A percentile compares a stretch with the other conserved stretches of the same genome.
Conservation (phyloP, 352 stramenopile genomes). For the Phytophthora chlamydospora region DNA sequence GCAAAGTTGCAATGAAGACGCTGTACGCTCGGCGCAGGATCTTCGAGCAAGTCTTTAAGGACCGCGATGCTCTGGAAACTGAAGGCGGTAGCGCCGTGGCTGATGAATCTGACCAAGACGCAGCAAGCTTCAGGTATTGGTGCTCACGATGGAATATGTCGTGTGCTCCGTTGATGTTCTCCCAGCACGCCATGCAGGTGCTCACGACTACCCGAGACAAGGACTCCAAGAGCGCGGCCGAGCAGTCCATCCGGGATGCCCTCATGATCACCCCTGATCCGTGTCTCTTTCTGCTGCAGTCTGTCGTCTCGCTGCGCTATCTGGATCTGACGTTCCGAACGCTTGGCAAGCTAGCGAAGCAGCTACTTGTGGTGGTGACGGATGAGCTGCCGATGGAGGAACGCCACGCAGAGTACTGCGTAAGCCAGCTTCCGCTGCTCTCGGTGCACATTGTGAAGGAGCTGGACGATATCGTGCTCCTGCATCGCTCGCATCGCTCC, state of each 20-base stretch:
- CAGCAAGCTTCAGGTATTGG: constrained; percentile 55
- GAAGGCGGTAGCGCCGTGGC: neutral
- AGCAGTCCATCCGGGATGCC: constrained; percentile 52
- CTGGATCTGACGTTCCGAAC: constrained; percentile 71
- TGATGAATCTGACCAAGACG: constrained; percentile 21
- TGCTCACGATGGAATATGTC: constrained; percentile 44
- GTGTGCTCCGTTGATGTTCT: constrained; percentile 71
- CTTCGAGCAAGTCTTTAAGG: constrained; percentile 60
- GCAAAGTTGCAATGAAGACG: constrained; percentile 60
- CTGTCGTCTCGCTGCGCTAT: constrained; percentile 55
- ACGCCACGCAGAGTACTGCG: constrained; percentile 61
- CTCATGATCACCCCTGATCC: constrained; percentile 57
- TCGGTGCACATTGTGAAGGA: constrained; percentile 80
- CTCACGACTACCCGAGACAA: constrained; percentile 79
- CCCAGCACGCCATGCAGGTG: constrained; percentile 71
- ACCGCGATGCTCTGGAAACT: constrained; percentile 43
- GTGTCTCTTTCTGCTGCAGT: constrained; percentile 60
- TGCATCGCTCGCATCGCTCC: constrained; percentile 51
- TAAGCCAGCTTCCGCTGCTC: constrained; percentile 56
- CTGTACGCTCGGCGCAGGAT: constrained; percentile 63
- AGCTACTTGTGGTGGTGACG: constrained; percentile 62
- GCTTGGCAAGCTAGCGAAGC: constrained; percentile 75
- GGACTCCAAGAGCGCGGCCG: constrained; percentile 56
- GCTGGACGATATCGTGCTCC: constrained; percentile 59
- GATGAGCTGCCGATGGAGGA: constrained; percentile 38